A percentile compares a stretch with the other conserved stretches of the same genome.
phyloP scores from a whole-genome alignment of 163 green algal species.

The Chlorella variabilis region DNA sequence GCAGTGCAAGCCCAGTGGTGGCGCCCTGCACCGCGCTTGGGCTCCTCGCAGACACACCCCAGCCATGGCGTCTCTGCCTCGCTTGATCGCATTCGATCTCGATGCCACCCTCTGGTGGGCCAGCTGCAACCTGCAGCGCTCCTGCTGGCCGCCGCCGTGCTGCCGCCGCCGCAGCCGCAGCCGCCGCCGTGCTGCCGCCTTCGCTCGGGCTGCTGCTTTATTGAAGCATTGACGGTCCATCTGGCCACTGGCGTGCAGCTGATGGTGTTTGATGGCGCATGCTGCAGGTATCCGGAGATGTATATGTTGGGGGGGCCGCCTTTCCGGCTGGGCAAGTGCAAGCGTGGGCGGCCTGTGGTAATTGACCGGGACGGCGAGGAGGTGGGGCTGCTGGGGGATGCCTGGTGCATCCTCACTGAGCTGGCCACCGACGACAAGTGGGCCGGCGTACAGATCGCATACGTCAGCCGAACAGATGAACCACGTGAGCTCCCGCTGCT shows the following conservation, averaged over 20 bases:
- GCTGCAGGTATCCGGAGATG: conserved; percentile 49
- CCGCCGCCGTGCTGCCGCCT: too few species aligned
- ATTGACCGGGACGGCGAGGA: conserved; percentile 25
- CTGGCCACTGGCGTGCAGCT: too few species aligned
- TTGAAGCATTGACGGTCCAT: too few species aligned
- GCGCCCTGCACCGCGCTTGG: too few species aligned
- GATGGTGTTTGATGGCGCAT: too few species aligned
- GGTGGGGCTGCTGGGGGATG: conserved; percentile 36
- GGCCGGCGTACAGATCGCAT: conserved; percentile 12
- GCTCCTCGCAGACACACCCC: too few species aligned
- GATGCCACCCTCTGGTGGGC: conserved; percentile 41
- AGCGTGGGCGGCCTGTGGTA: neutral
- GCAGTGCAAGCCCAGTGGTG: too few species aligned
- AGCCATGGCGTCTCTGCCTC: conserved; percentile 13
- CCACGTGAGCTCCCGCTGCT: conserved; percentile 26
- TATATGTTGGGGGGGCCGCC: conserved; percentile 37
- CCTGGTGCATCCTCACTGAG: conserved; percentile 29
- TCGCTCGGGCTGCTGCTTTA: too few species aligned
- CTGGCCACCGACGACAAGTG: conserved; percentile 26
- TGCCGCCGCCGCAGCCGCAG: too few species aligned
- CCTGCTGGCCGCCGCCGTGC: too few species aligned
- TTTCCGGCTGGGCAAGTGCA: conserved; percentile 5
- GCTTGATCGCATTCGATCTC: conserved; percentile 42
- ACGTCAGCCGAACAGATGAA: conserved; percentile 13
- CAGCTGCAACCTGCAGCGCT: neutral